phyloP scores from a whole-genome alignment of 2,329 filamentous ascomycete species.

The Magnaporthales sp. region DNA sequence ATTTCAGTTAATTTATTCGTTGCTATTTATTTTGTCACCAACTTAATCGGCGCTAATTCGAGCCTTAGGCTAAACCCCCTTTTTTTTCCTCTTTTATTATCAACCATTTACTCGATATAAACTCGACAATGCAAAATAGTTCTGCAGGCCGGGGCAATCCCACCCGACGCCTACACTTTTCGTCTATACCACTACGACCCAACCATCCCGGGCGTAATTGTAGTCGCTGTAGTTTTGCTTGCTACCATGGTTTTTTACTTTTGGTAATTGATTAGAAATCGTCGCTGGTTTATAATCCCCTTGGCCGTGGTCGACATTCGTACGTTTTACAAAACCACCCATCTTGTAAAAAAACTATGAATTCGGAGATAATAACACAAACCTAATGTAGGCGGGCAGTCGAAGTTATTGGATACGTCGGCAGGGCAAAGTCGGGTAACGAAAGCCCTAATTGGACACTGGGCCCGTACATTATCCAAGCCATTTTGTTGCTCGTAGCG shows the following conservation, averaged over 20 bases:
- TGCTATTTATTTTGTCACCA: not conserved
- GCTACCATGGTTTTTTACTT: not conserved
- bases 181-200: slow-evolving; percentile 7
- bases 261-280: slow-evolving; percentile 5
- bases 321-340: slow-evolving; percentile 5
- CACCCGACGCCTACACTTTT: not conserved
- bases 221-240: slow-evolving; percentile 8
- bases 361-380: not conserved
- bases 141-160: not conserved
- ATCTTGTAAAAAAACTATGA: not conserved
- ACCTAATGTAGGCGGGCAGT: not conserved
- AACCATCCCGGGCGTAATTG: slow-evolving; percentile 6
- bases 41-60: not conserved
- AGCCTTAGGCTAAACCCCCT: not conserved
- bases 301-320: slow-evolving; percentile 11
- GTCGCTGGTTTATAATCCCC: slow-evolving; percentile 10
- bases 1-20: not conserved
- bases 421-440: slow-evolving; percentile 15
- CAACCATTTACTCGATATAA: not conserved
- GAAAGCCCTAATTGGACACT: slow-evolving; percentile 18
- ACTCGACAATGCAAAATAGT: not conserved
- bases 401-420: slow-evolving; percentile 9
- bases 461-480: slow-evolving; percentile 31
- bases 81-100: not conserved
- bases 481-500: slow-evolving; percentile 34